A percentile compares a stretch with the other conserved stretches of the same genome.
Evolutionary conservation across 129 eudicot species (phyloP).

Genomic region (Flaveria robusta): DNA sequence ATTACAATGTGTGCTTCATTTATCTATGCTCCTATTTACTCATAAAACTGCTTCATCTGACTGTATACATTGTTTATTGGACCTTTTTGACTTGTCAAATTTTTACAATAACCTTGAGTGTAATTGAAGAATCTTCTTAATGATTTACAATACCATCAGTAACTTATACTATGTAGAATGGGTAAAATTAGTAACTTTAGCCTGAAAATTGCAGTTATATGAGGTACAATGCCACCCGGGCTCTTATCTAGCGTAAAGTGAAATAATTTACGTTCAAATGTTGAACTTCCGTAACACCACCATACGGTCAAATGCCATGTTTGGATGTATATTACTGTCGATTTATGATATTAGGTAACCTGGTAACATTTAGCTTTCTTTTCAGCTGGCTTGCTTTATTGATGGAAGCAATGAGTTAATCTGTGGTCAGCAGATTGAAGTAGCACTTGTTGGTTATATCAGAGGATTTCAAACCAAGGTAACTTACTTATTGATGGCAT

Average conservation of each 20-base stretch:
- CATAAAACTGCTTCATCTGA: not conserved
- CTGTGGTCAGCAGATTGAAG: slow-evolving; percentile 41
- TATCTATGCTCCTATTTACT: not conserved
- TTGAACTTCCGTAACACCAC: not conserved
- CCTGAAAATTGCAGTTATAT: not conserved
- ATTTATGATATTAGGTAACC: not conserved
- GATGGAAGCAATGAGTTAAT: slow-evolving; percentile 34
- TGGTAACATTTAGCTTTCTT: slow-evolving; percentile 1
- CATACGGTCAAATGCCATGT: not conserved
- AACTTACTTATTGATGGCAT: slow-evolving; percentile 17
- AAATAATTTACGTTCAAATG: not conserved
- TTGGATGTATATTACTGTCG: not conserved
- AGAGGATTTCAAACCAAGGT: slow-evolving; percentile 59
- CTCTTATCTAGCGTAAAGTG: not conserved
- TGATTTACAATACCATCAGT: not conserved
- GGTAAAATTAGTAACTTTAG: not conserved
- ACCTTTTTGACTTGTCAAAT: too few species aligned
- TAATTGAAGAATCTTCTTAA: not conserved
- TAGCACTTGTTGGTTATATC: slow-evolving; percentile 67
- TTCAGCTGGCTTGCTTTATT: slow-evolving; percentile 52
- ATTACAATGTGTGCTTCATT: not conserved
- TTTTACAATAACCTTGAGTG: not conserved
- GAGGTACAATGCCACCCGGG: too few species aligned
- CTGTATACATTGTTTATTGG: too few species aligned
- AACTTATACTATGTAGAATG: not conserved